These are phyloP conservation scores for Trichosporon faecale DNA, from an alignment of 1,284 basidiomycete genomes.

Conservation along the genomic window DNA sequence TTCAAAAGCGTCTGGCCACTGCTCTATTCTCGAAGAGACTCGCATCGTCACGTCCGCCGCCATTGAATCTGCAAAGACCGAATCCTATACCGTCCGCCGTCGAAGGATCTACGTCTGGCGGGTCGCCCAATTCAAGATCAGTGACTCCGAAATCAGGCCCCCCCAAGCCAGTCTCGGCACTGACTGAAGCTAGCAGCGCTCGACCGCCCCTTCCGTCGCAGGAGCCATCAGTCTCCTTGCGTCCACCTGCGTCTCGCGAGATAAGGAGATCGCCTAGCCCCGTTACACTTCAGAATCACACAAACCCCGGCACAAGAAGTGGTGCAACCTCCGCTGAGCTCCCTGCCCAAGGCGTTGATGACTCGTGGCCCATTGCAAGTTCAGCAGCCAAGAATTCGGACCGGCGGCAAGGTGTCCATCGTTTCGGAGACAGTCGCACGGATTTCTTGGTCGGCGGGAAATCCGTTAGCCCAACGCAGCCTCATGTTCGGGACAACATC, in stretches of 20 bases:
- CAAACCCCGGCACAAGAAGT: background rate
- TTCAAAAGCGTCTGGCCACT: constrained; percentile 20
- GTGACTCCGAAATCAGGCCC: background rate
- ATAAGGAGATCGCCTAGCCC: constrained; percentile 4
- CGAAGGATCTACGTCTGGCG: background rate
- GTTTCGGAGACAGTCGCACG: background rate
- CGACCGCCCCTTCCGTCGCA: background rate
- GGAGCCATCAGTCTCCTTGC: background rate
- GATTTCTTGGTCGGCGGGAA: background rate
- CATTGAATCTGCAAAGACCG: background rate
- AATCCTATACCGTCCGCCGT: background rate
- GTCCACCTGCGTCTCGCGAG: background rate
- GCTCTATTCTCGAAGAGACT: background rate
- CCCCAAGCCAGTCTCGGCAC: background rate
- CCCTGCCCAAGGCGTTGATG: background rate
- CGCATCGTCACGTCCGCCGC: background rate
- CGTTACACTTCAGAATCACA: background rate
- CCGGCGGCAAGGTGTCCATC: background rate
- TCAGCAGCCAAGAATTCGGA: background rate
- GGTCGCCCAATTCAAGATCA: background rate
- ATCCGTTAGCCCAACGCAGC: background rate
- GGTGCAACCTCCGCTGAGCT: background rate
- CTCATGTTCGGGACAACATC: background rate
- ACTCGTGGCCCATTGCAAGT: background rate
- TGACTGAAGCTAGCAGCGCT: background rate